phyloP scores from a whole-genome alignment of 2,329 filamentous ascomycete genomes.

The Colletotrichum sansevieriae region DNA sequence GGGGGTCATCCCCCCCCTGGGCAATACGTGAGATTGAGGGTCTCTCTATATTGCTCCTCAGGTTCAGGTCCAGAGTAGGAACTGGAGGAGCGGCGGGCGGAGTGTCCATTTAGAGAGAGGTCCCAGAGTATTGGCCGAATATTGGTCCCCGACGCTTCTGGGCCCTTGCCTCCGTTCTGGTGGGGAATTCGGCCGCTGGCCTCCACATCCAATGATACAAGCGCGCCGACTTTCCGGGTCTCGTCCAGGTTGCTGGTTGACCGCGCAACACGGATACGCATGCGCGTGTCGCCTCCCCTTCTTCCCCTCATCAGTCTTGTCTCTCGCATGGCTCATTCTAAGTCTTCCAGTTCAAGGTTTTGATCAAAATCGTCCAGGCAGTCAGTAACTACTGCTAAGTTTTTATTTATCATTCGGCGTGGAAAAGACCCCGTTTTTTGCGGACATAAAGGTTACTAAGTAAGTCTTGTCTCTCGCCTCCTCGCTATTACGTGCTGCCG shows the following conservation, averaged over 20 bases:
- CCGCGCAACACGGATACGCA: conserved; percentile 10
- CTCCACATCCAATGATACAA: conserved; percentile 22
- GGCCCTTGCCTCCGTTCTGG: conserved; percentile 5
- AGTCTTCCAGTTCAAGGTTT: too few relatives aligned
- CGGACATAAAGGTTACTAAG: too few relatives aligned
- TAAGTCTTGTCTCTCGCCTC: neutral
- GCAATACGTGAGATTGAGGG: conserved; percentile 11
- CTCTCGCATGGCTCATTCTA: too few relatives aligned
- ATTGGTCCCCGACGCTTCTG: conserved; percentile 15
- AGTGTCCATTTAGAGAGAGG: conserved; percentile 1
- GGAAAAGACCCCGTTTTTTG: too few relatives aligned
- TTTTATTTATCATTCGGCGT: too few relatives aligned
- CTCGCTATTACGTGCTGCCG: neutral
- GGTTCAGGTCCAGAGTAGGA: conserved; percentile 6
- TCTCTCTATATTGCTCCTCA: neutral
- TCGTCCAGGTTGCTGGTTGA: conserved; percentile 28
- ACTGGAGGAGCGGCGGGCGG: neutral
- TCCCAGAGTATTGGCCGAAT: conserved; percentile 29
- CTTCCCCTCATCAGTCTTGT: neutral
- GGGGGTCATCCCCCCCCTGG: neutral
- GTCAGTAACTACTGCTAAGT: too few relatives aligned
- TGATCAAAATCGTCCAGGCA: too few relatives aligned
- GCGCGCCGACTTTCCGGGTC: conserved; percentile 22
- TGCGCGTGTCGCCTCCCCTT: too few relatives aligned
- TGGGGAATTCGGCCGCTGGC: conserved; percentile 23